A percentile compares a stretch with the other conserved stretches of the same genome.
Conservation (phyloP, 2,329 filamentous ascomycete species). For the Diaporthe capsici region DNA sequence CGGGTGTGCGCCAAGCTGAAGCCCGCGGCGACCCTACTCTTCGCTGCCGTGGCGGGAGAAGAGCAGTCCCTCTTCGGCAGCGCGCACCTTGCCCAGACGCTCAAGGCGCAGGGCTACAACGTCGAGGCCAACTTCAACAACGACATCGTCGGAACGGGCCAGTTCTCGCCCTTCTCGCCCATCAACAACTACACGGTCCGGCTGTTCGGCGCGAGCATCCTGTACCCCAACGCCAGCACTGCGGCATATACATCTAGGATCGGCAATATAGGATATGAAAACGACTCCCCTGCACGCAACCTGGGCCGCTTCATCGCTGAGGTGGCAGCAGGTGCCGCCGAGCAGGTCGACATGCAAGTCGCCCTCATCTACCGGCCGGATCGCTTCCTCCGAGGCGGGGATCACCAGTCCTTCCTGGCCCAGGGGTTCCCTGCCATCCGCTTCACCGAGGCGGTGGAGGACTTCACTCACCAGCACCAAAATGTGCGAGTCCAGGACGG, state of each 20-base stretch:
- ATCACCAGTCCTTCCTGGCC: conserved; percentile 68
- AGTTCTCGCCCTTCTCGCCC: conserved; percentile 55
- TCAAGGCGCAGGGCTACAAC: conserved; percentile 65
- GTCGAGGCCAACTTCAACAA: conserved; percentile 71
- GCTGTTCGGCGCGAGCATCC: conserved; percentile 55
- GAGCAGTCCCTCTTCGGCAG: conserved; percentile 69
- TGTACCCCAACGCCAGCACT: conserved; percentile 39
- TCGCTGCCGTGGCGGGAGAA: conserved; percentile 70
- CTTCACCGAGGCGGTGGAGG: conserved; percentile 71
- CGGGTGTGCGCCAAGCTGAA: conserved; percentile 62
- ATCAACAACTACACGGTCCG: conserved; percentile 60
- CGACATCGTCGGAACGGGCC: conserved; percentile 69
- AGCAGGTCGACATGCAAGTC: conserved; percentile 67
- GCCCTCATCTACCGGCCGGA: conserved; percentile 70
- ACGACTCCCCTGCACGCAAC: conserved; percentile 62
- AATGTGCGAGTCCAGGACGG: conserved; percentile 64
- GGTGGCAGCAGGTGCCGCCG: conserved; percentile 61
- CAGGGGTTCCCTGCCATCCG: conserved; percentile 68
- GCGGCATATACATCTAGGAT: conserved; percentile 38
- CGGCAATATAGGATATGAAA: conserved; percentile 58
- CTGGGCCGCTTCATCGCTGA: conserved; percentile 69
- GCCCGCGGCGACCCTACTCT: conserved; percentile 67
- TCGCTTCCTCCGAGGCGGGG: conserved; percentile 69
- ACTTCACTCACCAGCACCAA: conserved; percentile 72
- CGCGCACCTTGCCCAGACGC: conserved; percentile 64